Evolutionary conservation across 2,329 filamentous ascomycete genomes (phyloP).

Genomic region (Ophiosphaerella herpotricha): DNA sequence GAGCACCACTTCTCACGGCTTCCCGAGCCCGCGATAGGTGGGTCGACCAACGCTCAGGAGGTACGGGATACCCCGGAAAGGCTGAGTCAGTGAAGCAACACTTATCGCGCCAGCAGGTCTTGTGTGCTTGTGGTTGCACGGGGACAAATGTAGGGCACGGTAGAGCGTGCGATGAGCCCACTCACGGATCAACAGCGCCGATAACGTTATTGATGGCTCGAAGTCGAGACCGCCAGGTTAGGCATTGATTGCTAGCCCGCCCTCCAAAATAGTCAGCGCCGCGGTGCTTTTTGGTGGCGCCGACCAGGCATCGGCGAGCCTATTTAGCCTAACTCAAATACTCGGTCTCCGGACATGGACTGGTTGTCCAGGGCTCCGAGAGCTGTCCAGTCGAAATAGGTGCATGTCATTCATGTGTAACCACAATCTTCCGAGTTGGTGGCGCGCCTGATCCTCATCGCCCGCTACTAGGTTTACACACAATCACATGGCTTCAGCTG

Average conservation of each 20-base stretch:
- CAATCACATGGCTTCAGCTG: not conserved
- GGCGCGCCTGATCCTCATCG: not conserved
- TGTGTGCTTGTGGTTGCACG: not conserved
- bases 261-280: no score
- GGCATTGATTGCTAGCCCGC: no score
- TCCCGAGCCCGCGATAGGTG: slow-evolving; percentile 1
- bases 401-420: not conserved
- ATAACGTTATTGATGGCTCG: no score
- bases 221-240: no score
- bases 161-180: no score
- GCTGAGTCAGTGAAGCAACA: not conserved
- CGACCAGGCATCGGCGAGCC: not conserved
- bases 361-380: no score
- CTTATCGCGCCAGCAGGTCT: slow-evolving; percentile 1
- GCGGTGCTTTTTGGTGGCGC: not conserved
- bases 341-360: no score
- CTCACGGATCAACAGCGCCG: no score
- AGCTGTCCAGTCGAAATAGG: not conserved
- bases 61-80: not conserved
- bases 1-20: slow-evolving; percentile 4
- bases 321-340: no score
- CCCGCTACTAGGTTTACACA: not conserved
- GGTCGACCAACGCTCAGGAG: not conserved
- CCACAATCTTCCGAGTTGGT: not conserved
- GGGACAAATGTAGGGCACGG: not conserved